These are phyloP conservation scores for Lentinula edodes DNA, from an alignment of 768 basidiomycete species.

Conservation along the genomic window DNA sequence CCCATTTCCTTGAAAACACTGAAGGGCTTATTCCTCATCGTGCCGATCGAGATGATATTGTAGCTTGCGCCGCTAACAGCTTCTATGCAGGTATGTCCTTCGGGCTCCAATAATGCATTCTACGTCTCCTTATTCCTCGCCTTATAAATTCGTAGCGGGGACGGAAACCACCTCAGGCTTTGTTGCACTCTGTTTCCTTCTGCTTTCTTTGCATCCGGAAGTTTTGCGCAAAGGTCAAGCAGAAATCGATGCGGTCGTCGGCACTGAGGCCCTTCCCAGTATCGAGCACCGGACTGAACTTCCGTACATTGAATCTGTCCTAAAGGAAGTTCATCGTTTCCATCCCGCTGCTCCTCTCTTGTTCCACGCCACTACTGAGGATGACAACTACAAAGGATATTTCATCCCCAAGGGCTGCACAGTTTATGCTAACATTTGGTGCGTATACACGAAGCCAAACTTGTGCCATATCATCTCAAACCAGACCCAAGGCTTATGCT, in stretches of 20 bases:
- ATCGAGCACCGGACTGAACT: conserved; percentile 11
- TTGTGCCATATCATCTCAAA: not conserved
- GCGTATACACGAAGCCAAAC: not conserved
- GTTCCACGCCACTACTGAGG: conserved; percentile 12
- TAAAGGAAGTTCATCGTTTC: conserved; percentile 9
- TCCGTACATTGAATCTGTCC: conserved; percentile 14
- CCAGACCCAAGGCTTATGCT: conserved; percentile 10
- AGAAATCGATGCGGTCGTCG: conserved; percentile 15
- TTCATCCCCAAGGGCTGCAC: conserved; percentile 29
- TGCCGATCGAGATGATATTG: not conserved
- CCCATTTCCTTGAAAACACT: conserved; percentile 7
- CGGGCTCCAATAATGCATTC: not conserved
- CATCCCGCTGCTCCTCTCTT: conserved; percentile 7
- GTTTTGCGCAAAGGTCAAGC: conserved; percentile 14
- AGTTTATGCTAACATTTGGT: conserved; percentile 16
- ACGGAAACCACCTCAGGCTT: conserved; percentile 16
- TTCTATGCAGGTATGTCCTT: not conserved
- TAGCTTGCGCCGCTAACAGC: not conserved
- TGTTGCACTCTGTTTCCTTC: not conserved
- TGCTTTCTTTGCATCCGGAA: conserved; percentile 11
- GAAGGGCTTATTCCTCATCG: not conserved
- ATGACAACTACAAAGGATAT: conserved; percentile 31
- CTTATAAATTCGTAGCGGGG: conserved; percentile 11
- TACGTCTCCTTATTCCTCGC: not conserved
- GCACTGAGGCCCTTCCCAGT: conserved; percentile 11